phyloP scores from a whole-genome alignment of 2,329 filamentous ascomycete species.

The Fusarium sterilihyphosum region DNA sequence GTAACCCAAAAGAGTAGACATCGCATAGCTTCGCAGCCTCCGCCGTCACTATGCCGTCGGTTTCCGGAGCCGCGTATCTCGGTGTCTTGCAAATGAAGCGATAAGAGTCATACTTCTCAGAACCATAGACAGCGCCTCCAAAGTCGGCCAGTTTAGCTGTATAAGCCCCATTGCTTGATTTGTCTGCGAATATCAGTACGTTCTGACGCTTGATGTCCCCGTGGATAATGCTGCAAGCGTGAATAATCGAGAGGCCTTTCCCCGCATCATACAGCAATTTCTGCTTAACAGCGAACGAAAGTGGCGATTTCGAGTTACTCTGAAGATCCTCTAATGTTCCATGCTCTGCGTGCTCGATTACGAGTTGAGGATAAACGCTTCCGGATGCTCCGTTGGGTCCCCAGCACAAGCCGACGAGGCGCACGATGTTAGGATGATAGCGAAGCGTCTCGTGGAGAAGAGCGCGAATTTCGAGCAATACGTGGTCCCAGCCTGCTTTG shows the following conservation, averaged over 20 bases:
- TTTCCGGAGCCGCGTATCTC: not conserved
- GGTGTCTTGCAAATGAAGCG: slow-evolving; percentile 4
- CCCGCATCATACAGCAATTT: not conserved
- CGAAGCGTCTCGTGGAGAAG: not conserved
- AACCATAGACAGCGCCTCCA: not conserved
- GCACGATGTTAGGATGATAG: not conserved
- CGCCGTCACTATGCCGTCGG: not conserved
- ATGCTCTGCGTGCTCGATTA: not conserved
- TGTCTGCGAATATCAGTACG: not conserved
- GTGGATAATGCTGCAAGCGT: not conserved
- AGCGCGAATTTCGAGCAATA: slow-evolving; percentile 1
- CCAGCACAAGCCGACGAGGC: not conserved
- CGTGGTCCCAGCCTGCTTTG: slow-evolving; percentile 1
- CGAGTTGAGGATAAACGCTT: not conserved
- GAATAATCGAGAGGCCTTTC: not conserved
- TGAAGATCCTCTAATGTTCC: not conserved
- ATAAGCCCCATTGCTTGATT: not conserved
- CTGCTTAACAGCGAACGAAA: not conserved
- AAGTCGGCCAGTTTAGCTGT: not conserved
- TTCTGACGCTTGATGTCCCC: not conserved
- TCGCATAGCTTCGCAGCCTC: not conserved
- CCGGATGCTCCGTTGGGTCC: not conserved
- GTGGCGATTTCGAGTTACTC: not conserved
- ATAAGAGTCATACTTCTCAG: slow-evolving; percentile 1
- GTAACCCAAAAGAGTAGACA: not conserved